Conservation (phyloP, 2,329 filamentous ascomycete species). For the Cladophialophora yegresii region DNA sequence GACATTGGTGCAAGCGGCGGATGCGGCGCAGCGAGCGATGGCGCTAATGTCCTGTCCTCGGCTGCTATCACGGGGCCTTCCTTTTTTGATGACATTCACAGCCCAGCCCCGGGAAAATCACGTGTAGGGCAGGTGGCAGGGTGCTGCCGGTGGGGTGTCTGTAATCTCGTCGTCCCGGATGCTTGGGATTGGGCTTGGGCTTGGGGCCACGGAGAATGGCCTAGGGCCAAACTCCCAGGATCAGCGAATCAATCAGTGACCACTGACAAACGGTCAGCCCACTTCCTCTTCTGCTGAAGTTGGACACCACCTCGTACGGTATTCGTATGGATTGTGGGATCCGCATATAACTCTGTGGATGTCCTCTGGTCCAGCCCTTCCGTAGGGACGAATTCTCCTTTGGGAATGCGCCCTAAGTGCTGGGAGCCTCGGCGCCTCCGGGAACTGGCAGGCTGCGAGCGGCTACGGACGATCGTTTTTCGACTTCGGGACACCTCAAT, state of each 20-base stretch:
- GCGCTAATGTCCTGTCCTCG: not conserved
- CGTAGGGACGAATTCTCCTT: slow-evolving; percentile 4
- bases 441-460: not conserved
- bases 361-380: not conserved
- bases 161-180: not conserved
- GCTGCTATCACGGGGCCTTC: slow-evolving; percentile 10
- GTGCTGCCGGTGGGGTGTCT: too few relatives aligned
- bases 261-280: slow-evolving; percentile 4
- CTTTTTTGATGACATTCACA: not conserved
- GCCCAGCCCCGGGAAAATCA: slow-evolving; percentile 11
- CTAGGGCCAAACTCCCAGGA: not conserved
- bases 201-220: not conserved
- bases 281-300: slow-evolving; percentile 7
- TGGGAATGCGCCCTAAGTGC: slow-evolving; percentile 11
- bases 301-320: not conserved
- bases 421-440: not conserved
- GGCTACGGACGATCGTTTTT: not conserved
- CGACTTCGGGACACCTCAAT: not conserved
- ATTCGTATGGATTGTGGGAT: not conserved
- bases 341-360: not conserved
- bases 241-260: not conserved
- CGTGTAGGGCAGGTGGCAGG: slow-evolving; percentile 2
- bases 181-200: not conserved
- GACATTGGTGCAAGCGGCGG: not conserved
- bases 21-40: not conserved